A percentile compares a stretch with the other conserved stretches of the same genome.
phyloP scores from a whole-genome alignment of 192 early-diverging fungal species.

The Phycomyces nitens region DNA sequence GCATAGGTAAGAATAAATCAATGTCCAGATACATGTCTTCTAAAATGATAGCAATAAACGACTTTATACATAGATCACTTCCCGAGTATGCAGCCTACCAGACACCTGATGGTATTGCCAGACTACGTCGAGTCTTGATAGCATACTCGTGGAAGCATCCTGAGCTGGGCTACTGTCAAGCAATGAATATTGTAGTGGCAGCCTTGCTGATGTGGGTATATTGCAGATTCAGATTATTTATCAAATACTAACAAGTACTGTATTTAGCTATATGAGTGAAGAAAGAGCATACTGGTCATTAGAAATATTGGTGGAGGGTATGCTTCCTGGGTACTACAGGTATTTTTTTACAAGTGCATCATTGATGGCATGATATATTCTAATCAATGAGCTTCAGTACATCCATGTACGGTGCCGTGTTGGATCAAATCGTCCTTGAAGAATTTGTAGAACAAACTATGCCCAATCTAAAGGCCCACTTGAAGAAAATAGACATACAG shows the following conservation, averaged over 20 bases:
- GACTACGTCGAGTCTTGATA: conserved; percentile 86
- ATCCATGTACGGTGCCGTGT: conserved; percentile 95
- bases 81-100: conserved; percentile 96
- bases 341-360: neutral
- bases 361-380: neutral
- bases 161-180: conserved; percentile 98
- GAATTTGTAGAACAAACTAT: conserved; percentile 83
- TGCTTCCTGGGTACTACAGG: conserved; percentile 91
- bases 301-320: conserved; percentile 81
- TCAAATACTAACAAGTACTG: neutral
- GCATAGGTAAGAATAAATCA: conserved; percentile 36
- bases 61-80: conserved; percentile 60
- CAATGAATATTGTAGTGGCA: conserved; percentile 99
- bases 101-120: conserved; percentile 83
- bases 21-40: no score
- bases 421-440: conserved; percentile 96
- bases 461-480: conserved; percentile 79
- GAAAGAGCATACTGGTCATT: conserved; percentile 98
- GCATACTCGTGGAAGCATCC: conserved; percentile 82
- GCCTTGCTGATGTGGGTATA: conserved; percentile 75
- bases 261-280: conserved; percentile 76
- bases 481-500: conserved; percentile 88
- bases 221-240: neutral
- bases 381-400: conserved; percentile 40
- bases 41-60: neutral